Conservation (phyloP, 2,329 filamentous ascomycete species). For the Bipolaris bicolor region DNA sequence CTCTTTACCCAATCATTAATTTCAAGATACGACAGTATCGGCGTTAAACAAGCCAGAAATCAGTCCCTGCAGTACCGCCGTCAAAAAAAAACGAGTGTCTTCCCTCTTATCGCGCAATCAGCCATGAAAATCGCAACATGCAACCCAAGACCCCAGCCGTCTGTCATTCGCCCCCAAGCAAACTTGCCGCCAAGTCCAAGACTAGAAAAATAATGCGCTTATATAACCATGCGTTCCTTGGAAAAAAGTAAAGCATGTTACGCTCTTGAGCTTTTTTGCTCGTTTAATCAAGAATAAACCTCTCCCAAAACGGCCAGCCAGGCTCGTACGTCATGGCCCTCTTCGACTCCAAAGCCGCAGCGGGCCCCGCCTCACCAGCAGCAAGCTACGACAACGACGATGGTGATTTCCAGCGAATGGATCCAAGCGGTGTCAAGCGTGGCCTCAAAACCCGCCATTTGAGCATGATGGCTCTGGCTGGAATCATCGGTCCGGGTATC, state of each 20-base stretch:
- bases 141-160: conserved; percentile 6
- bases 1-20: too few species aligned
- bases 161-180: conserved; percentile 4
- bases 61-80: background rate
- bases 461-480: conserved; percentile 61
- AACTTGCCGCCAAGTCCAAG: conserved; percentile 21
- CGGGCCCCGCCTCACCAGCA: conserved; percentile 25
- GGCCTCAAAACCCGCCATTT: conserved; percentile 72
- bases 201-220: conserved; percentile 9
- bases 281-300: background rate
- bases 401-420: conserved; percentile 48
- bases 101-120: conserved; percentile 19
- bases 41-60: too few species aligned
- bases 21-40: too few species aligned
- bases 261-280: background rate
- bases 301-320: background rate
- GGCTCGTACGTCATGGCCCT: conserved; percentile 23
- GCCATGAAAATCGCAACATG: conserved; percentile 20
- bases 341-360: conserved; percentile 27
- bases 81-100: background rate
- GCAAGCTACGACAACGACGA: conserved; percentile 30
- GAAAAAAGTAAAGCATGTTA: background rate
- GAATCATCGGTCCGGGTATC: conserved; percentile 71
- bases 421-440: conserved; percentile 70
- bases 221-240: conserved; percentile 14